Percentiles rank a stretch among this genome's conserved stretches.
Evolutionary conservation across 202 grass and related monocot genomes (phyloP).

Genomic region (Bolboschoenoplectus hybrid): DNA sequence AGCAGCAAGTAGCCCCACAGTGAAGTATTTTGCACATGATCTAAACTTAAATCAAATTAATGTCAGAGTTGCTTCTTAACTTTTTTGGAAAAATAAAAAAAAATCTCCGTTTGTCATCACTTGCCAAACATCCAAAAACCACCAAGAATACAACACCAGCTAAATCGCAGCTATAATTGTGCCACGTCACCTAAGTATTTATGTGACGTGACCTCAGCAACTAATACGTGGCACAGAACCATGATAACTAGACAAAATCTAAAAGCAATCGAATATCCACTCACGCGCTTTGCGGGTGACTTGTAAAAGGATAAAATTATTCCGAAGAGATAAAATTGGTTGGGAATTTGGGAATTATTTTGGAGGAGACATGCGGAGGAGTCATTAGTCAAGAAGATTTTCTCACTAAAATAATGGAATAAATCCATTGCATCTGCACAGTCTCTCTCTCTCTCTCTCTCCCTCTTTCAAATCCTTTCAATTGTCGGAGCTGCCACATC

Average conservation of each 20-base stretch:
- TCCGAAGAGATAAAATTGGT: not conserved
- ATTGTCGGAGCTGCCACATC: conserved; percentile 13
- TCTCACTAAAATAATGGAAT: conserved; percentile 20
- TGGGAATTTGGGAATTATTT: conserved; percentile 3
- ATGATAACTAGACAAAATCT: not conserved
- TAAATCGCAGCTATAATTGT: not conserved
- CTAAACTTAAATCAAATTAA: not conserved
- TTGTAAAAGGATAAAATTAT: not conserved
- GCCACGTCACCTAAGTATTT: not conserved
- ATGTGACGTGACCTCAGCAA: not conserved
- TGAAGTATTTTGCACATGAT: not conserved
- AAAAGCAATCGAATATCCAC: conserved; percentile 2
- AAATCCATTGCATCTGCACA: not conserved
- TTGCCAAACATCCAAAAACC: not conserved
- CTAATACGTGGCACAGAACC: too few species aligned
- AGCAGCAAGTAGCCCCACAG: not conserved
- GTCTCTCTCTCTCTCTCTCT: not conserved
- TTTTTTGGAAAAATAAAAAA: not conserved
- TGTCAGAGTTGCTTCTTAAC: not conserved
- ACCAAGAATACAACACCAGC: not conserved
- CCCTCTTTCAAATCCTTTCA: not conserved
- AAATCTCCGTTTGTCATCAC: not conserved
- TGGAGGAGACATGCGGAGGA: not conserved
- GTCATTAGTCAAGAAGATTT: not conserved
- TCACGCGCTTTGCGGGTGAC: conserved; percentile 21